Conservation (phyloP, 306 rosid species). For the Hippophae rhamnoides region DNA sequence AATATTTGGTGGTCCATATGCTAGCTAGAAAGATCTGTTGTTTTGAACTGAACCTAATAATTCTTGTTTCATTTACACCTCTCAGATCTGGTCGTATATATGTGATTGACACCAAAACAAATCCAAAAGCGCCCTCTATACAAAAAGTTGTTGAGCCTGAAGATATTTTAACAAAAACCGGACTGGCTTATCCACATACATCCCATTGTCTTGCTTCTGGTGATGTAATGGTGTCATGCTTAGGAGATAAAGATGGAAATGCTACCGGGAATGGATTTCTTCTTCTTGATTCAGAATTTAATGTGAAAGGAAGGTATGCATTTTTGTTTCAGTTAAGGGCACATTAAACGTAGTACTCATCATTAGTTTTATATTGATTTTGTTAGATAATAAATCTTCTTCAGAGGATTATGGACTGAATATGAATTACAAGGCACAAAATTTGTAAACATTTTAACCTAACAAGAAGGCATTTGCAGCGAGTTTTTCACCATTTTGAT, state of each 20-base stretch:
- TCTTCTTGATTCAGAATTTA: slow-evolving; percentile 86
- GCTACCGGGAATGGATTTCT: slow-evolving; percentile 87
- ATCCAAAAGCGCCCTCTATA: slow-evolving; percentile 76
- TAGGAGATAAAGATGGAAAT: slow-evolving; percentile 85
- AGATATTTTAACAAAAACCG: slow-evolving; percentile 62
- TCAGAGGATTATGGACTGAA: no score
- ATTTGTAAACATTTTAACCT: no score
- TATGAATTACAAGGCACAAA: no score
- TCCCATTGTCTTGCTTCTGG: slow-evolving; percentile 99
- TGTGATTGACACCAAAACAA: slow-evolving; percentile 63
- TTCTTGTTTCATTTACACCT: slow-evolving; percentile 12
- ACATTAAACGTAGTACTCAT: no score
- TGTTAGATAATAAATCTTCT: no score
- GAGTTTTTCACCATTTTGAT: no score
- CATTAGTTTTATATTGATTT: no score
- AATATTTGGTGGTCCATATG: background rate
- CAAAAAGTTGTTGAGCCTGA: slow-evolving; percentile 70
- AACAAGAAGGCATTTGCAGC: no score
- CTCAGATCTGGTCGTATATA: slow-evolving; percentile 81
- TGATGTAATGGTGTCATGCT: slow-evolving; percentile 76
- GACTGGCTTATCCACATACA: slow-evolving; percentile 89
- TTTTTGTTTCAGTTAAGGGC: background rate
- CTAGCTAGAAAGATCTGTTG: background rate
- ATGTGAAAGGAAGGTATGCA: slow-evolving; percentile 86
- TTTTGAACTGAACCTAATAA: background rate